Evolutionary conservation across 305 asterid species (phyloP).

Genomic region (Rubia balearica): DNA sequence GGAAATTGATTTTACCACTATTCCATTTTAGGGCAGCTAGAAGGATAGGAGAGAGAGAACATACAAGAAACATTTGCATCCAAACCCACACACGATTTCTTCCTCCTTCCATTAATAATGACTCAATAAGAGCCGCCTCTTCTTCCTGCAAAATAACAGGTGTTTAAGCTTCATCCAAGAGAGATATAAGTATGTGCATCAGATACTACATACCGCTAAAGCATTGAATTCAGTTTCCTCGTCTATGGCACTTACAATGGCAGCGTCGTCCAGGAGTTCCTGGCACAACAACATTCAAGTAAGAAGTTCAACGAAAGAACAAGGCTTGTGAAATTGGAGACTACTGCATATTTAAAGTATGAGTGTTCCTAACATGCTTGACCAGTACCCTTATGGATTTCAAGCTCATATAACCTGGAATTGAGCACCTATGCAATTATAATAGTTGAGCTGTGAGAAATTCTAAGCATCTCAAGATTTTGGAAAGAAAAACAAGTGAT

Average conservation of each 20-base stretch:
- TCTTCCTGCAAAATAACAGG: constrained; percentile 62
- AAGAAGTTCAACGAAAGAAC: neutral
- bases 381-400: neutral
- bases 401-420: neutral
- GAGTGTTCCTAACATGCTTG: neutral
- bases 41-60: neutral
- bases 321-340: neutral
- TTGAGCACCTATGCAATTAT: neutral
- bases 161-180: constrained; percentile 12
- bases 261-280: constrained; percentile 92
- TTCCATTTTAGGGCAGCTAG: neutral
- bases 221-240: constrained; percentile 99
- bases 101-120: constrained; percentile 65
- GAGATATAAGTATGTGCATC: neutral
- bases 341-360: neutral
- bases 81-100: neutral
- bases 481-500: neutral
- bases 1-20: neutral
- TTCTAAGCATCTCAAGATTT: neutral
- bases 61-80: neutral
- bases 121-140: constrained; percentile 85
- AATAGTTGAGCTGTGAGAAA: neutral
- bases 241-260: constrained; percentile 71
- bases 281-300: constrained; percentile 19
- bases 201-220: constrained; percentile 58